Percentiles rank a stretch among this genome's conserved stretches.
Conservation (phyloP, 306 rosid species). For the Dalbergia cultrata region DNA sequence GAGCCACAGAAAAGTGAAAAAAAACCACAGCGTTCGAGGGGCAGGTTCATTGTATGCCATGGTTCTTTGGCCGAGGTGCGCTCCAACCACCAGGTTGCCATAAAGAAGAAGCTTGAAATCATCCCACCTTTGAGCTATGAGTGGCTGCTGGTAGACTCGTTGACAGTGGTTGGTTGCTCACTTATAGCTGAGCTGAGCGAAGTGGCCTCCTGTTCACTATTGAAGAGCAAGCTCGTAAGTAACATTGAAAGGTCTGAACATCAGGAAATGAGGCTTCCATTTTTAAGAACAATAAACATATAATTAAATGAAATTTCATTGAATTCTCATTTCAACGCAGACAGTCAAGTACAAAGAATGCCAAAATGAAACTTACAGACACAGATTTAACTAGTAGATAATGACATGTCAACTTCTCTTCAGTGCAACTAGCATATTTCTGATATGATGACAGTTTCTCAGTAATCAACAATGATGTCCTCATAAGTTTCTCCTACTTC, state of each 20-base stretch:
- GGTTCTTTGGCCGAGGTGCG: too few relatives aligned
- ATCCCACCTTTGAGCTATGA: too few relatives aligned
- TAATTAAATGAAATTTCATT: not conserved
- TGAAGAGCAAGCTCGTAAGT: too few relatives aligned
- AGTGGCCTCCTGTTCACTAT: too few relatives aligned
- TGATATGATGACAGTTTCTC: conserved; percentile 3
- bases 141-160: too few relatives aligned
- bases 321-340: conserved; percentile 33
- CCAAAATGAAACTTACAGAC: conserved; percentile 1
- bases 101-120: too few relatives aligned
- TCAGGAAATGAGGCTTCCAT: conserved; percentile 6
- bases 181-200: too few relatives aligned
- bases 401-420: conserved; percentile 27
- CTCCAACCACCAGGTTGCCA: too few relatives aligned
- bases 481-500: not conserved
- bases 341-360: conserved; percentile 6
- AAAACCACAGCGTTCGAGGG: too few relatives aligned
- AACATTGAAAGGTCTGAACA: conserved; percentile 2
- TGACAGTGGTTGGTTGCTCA: too few relatives aligned
- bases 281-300: not conserved
- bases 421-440: conserved; percentile 13
- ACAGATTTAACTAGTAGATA: conserved; percentile 27
- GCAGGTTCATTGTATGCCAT: too few relatives aligned
- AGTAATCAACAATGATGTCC: not conserved
- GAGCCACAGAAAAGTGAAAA: too few relatives aligned